A percentile compares a stretch with the other conserved stretches of the same genome.
These are phyloP conservation scores for Boletus subparvulus DNA, from an alignment of 768 basidiomycete genomes.

Conservation along the genomic window DNA sequence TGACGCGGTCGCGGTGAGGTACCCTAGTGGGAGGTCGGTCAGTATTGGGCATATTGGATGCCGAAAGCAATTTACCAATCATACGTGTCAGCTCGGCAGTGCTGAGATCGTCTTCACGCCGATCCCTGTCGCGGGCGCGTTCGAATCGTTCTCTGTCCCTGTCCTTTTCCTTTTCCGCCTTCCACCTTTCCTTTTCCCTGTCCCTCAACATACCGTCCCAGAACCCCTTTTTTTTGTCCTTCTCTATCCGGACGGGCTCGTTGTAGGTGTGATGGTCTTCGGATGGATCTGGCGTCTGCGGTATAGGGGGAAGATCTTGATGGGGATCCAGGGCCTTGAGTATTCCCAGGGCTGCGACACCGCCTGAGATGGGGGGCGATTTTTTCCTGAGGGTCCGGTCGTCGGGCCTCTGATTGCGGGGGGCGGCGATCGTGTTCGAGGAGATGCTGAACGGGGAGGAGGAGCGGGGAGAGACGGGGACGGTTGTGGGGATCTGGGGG, in stretches of 20 bases:
- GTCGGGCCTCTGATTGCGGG: slow-evolving; percentile 18
- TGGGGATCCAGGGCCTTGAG: slow-evolving; percentile 59
- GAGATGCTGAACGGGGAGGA: slow-evolving; percentile 47
- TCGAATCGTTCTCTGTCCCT: slow-evolving; percentile 35
- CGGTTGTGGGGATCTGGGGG: slow-evolving; percentile 32
- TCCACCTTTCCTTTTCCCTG: slow-evolving; percentile 35
- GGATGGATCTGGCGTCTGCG: slow-evolving; percentile 25
- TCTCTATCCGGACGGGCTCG: slow-evolving; percentile 31
- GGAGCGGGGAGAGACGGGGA: slow-evolving; percentile 35
- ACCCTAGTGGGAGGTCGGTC: slow-evolving; percentile 44
- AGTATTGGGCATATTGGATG: not conserved
- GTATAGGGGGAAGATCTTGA: slow-evolving; percentile 18
- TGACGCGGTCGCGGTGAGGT: slow-evolving; percentile 71
- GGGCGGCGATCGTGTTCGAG: slow-evolving; percentile 18
- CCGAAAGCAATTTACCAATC: slow-evolving; percentile 52
- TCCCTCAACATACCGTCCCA: slow-evolving; percentile 46
- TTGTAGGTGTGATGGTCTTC: slow-evolving; percentile 32
- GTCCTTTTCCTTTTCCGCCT: slow-evolving; percentile 35
- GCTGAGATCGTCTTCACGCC: slow-evolving; percentile 44
- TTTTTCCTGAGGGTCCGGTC: slow-evolving; percentile 30
- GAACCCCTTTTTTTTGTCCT: slow-evolving; percentile 52
- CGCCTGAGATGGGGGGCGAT: slow-evolving; percentile 30
- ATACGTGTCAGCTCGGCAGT: slow-evolving; percentile 61
- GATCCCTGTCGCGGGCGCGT: slow-evolving; percentile 29
- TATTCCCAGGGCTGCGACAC: slow-evolving; percentile 18